Evolutionary conservation across 768 basidiomycete species (phyloP), one percentile per base, ranked within the genome.

Genomic region (Boletus fagicola): DNA sequence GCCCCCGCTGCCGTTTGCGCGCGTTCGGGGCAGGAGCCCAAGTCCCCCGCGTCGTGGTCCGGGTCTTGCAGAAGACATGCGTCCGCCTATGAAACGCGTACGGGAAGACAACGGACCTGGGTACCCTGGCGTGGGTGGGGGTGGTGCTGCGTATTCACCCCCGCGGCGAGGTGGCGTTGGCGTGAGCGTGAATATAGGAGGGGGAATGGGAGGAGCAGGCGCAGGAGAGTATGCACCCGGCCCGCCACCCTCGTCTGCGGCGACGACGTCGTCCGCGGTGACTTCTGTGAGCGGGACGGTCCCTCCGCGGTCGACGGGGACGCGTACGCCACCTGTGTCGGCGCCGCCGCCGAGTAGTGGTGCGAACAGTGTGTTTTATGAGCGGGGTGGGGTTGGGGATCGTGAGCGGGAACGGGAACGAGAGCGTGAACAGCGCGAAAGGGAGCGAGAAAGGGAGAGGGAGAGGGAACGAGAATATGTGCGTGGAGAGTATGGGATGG

Each of bases 11-110:
- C 36, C 57, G 16, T 77, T 74, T 57, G 71, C 70, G n/a, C 75
- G 80, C 5, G 73, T 80, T 22, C 75, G 81, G n/a, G 73, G 61
- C 12, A 74, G 79, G 42, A 82, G 80, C 56, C 74, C 77, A 5
- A 82, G 78, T 65, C 61, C 72, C 3, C 58, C 72, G 8, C 68
- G 79, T 15, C 64, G 72, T 30, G 72, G 68, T 0, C 60, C 69
- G 0, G 56, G 51, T n/a, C 40, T 60, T 6, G 61, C 48, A 20
- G 79, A 78, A 24, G 80, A 79, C 44, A 24, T 69, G 24, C 72
- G 80, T 24, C 80, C 80, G 8, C 78, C 80, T 2, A 31, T 75
- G 47, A 82, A 82, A 53, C 72, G 81, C 36, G 42, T 71, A 1
- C 73, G 80, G 2, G 80, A 81, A n/a, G 80, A 82, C 31, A 60